A percentile compares a stretch with the other conserved stretches of the same genome.
These are phyloP conservation scores for Phytophthora tubulina DNA, from an alignment of 352 stramenopile species.

Conservation along the genomic window DNA sequence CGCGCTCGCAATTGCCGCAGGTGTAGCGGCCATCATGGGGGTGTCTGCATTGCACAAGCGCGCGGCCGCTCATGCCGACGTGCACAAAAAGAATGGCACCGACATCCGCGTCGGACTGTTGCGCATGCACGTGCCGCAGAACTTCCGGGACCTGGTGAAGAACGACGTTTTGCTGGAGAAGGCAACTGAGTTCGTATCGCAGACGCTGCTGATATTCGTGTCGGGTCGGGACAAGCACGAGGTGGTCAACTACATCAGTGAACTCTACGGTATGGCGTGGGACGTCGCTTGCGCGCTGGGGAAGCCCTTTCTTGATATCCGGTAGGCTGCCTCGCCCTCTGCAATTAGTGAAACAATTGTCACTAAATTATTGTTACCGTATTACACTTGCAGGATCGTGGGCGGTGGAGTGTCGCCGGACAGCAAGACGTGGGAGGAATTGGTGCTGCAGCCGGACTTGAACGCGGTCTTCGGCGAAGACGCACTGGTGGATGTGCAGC, in stretches of 20 bases:
- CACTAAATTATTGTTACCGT: background rate
- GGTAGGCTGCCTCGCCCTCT: constrained; percentile 30
- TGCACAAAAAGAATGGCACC: background rate
- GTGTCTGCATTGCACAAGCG: constrained; percentile 59
- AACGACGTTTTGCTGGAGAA: constrained; percentile 86
- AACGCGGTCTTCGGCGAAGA: constrained; percentile 77
- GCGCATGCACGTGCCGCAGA: constrained; percentile 64
- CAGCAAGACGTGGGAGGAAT: constrained; percentile 64
- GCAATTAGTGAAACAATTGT: background rate
- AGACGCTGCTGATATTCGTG: constrained; percentile 73
- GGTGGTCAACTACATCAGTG: constrained; percentile 80
- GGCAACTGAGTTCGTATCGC: constrained; percentile 50
- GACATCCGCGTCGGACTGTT: constrained; percentile 60
- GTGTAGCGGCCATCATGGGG: constrained; percentile 56
- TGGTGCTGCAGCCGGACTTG: constrained; percentile 71
- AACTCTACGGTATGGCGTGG: constrained; percentile 81
- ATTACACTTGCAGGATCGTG: constrained; percentile 48
- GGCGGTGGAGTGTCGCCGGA: constrained; percentile 35
- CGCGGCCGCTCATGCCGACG: constrained; percentile 4
- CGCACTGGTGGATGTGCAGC: constrained; percentile 65
- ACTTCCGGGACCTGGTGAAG: constrained; percentile 69
- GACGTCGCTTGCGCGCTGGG: constrained; percentile 63
- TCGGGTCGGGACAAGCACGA: constrained; percentile 63
- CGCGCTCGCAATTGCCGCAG: constrained; percentile 49
- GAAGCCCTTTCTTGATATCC: constrained; percentile 75